A percentile compares a stretch with the other conserved stretches of the same genome.
These are phyloP conservation scores for Cercospora zeae-maydis DNA, from an alignment of 2,329 filamentous ascomycete genomes.

Conservation along the genomic window DNA sequence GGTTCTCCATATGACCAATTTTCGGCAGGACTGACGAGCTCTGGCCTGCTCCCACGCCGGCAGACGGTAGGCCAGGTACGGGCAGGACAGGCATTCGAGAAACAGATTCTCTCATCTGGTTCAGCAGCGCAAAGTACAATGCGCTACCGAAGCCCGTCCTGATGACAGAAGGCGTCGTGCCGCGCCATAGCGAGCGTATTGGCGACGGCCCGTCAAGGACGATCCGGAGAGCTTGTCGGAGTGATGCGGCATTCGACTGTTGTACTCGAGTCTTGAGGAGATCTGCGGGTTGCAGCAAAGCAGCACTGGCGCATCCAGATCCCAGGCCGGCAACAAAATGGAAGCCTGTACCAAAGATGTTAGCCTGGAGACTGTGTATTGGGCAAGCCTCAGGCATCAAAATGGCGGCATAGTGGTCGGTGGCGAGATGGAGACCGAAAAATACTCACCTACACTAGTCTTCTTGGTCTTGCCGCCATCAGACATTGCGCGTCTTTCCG, in stretches of 20 bases:
- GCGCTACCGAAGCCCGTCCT: slow-evolving; percentile 90
- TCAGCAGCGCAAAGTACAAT: slow-evolving; percentile 88
- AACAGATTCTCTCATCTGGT: slow-evolving; percentile 51
- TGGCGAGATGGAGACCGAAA: background rate
- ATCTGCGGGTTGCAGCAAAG: slow-evolving; percentile 90
- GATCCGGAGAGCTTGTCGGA: slow-evolving; percentile 64
- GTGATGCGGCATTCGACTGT: slow-evolving; percentile 66
- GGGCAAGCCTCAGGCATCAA: background rate
- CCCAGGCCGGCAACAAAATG: slow-evolving; percentile 86
- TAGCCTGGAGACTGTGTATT: background rate
- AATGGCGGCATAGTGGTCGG: background rate
- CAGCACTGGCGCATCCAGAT: slow-evolving; percentile 82
- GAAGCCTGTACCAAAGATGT: slow-evolving; percentile 53
- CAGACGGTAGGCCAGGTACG: slow-evolving; percentile 9
- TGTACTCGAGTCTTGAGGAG: slow-evolving; percentile 95
- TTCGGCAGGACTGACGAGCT: slow-evolving; percentile 72
- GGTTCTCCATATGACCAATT: slow-evolving; percentile 78
- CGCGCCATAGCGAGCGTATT: slow-evolving; percentile 79
- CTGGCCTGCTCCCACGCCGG: slow-evolving; percentile 6
- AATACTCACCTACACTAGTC: slow-evolving; percentile 27
- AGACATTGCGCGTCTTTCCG: slow-evolving; percentile 18
- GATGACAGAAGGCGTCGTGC: slow-evolving; percentile 86
- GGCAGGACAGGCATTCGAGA: slow-evolving; percentile 28
- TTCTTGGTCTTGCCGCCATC: slow-evolving; percentile 17
- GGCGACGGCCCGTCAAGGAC: slow-evolving; percentile 66